Evolutionary conservation across 140 eudicot genomes (phyloP).

Genomic region (Ambrosia hybrid): DNA sequence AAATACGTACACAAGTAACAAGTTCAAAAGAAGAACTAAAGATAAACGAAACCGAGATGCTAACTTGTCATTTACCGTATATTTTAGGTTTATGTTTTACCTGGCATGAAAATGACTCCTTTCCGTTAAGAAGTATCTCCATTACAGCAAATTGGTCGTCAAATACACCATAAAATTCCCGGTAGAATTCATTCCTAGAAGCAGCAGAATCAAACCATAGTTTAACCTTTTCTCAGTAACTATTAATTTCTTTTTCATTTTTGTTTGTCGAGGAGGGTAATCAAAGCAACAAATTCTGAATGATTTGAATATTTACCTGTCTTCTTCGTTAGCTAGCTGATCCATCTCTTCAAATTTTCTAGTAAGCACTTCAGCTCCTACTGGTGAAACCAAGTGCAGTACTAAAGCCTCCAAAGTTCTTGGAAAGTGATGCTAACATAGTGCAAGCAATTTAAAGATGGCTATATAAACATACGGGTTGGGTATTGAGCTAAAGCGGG

Average conservation of each 20-base stretch:
- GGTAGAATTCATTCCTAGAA: conserved; percentile 73
- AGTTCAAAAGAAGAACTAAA: conserved; percentile 5
- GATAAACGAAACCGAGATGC: conserved; percentile 3
- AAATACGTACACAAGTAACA: too few species aligned
- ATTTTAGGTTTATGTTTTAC: conserved; percentile 35
- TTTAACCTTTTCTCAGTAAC: conserved; percentile 13
- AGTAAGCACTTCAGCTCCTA: conserved; percentile 89
- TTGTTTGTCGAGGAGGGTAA: not conserved
- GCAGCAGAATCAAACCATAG: conserved; percentile 20
- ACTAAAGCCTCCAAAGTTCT: conserved; percentile 81
- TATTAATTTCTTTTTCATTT: not conserved
- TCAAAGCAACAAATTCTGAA: not conserved
- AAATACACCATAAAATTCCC: conserved; percentile 67
- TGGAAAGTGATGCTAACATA: conserved; percentile 68
- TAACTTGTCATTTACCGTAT: not conserved
- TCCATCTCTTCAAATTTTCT: conserved; percentile 80
- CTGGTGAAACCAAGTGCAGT: conserved; percentile 73
- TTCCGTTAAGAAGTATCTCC: conserved; percentile 78
- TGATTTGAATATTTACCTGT: conserved; percentile 40
- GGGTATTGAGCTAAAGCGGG: not conserved
- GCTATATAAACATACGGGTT: not conserved
- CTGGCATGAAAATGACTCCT: conserved; percentile 88
- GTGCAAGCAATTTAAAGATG: conserved; percentile 7
- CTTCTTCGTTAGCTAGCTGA: conserved; percentile 54
- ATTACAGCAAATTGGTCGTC: conserved; percentile 78